Percentiles rank a stretch among this genome's conserved stretches.
Evolutionary conservation across 371 early-diverging fungal genomes (phyloP).

Genomic region (Mucor ambiguus): DNA sequence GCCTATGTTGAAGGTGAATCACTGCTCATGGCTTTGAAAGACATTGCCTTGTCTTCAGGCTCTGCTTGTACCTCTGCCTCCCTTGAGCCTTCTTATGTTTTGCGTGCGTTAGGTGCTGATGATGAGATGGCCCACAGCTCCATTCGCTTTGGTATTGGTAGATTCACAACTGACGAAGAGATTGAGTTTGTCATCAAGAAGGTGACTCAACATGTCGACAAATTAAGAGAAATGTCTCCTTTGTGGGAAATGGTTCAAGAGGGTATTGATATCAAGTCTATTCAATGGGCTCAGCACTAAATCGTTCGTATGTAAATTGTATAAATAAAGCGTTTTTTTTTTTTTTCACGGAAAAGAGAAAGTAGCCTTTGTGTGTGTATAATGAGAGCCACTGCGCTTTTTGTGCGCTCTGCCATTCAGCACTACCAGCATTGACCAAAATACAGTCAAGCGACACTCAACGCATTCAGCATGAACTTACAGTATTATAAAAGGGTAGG

Average conservation of each 20-base stretch:
- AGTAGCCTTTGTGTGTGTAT: not conserved
- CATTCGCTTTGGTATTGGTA: conserved; percentile 98
- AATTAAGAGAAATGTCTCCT: conserved; percentile 97
- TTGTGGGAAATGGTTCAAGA: conserved; percentile 99
- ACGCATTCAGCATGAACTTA: not conserved
- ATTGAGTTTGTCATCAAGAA: conserved; percentile 90
- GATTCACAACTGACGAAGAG: conserved; percentile 98
- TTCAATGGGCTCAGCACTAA: conserved; percentile 93
- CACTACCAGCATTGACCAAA: too few species aligned
- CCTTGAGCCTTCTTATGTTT: conserved; percentile 98
- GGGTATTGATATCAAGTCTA: conserved; percentile 90
- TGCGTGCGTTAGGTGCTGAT: conserved; percentile 97
- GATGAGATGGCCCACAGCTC: conserved; percentile 99
- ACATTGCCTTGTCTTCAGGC: conserved; percentile 97
- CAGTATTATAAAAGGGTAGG: not conserved
- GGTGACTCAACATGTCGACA: conserved; percentile 90
- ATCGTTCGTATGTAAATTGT: not conserved
- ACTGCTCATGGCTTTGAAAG: conserved; percentile 98
- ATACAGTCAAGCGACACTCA: too few species aligned
- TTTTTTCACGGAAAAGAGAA: not conserved
- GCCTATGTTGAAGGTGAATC: conserved; percentile 99
- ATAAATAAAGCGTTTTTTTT: not conserved
- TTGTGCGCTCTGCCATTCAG: too few species aligned
- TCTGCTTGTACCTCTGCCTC: conserved; percentile 99
- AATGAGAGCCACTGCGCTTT: not conserved